Evolutionary conservation across 2,329 filamentous ascomycete genomes (phyloP).

Genomic region (Fusarium newnesense): DNA sequence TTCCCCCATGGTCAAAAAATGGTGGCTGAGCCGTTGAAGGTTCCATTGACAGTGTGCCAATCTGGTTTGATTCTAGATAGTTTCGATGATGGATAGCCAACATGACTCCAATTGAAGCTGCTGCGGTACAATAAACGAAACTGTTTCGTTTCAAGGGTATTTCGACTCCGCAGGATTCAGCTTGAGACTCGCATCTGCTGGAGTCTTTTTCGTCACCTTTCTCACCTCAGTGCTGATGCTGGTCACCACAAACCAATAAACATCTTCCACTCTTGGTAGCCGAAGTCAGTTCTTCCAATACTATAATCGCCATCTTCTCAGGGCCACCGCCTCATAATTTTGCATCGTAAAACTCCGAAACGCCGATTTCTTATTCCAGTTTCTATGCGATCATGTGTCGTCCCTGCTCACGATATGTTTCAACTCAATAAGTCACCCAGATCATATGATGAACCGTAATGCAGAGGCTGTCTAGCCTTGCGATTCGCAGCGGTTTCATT

Average conservation of each 20-base stretch:
- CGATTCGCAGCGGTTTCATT: background rate
- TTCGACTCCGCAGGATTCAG: background rate
- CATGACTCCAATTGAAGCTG: background rate
- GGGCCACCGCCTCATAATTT: conserved; percentile 6
- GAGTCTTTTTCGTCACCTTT: background rate
- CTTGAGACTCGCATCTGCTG: conserved; percentile 1
- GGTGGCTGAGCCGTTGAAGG: conserved; percentile 27
- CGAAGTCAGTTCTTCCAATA: conserved; percentile 5
- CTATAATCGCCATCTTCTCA: conserved; percentile 13
- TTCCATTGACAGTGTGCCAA: conserved; percentile 22
- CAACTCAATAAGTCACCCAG: background rate
- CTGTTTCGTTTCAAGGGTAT: background rate
- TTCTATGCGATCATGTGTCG: background rate
- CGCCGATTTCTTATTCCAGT: conserved; percentile 20
- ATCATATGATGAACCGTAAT: background rate
- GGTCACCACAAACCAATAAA: conserved; percentile 30
- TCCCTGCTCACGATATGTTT: background rate
- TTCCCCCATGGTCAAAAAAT: background rate
- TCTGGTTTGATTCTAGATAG: conserved; percentile 7
- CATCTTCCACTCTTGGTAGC: conserved; percentile 3
- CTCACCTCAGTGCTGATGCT: conserved; percentile 18
- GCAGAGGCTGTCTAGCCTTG: background rate
- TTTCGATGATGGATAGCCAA: conserved; percentile 4
- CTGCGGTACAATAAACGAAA: background rate
- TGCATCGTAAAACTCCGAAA: conserved; percentile 41